Base-by-base conservation (phyloP, 108 stramenopile genomes). In the Cyclotella kingstonii region DNA sequence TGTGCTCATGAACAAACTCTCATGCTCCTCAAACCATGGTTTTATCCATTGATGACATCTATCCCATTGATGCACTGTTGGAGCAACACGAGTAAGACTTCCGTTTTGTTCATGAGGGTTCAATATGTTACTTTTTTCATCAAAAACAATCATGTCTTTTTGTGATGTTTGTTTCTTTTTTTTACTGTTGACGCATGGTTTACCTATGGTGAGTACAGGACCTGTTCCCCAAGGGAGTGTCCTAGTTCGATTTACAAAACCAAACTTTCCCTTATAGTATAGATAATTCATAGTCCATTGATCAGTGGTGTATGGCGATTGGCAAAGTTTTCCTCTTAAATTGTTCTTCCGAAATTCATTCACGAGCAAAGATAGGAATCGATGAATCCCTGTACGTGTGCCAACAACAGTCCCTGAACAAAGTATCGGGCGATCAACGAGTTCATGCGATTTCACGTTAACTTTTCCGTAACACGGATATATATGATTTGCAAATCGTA, bases 281-380 rank as follows among this genome's bases (percentile, higher is more conserved):
- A 90, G 56, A 57, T 85, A 84, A 45, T 90, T 90, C 75, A 87
- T 86, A 22, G 86, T 87, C 63, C 77, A 76, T 66, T 90, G 89
- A 63, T 90, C 89, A 22, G 81, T 74, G 27, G 72, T 84, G 17
- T 46, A 18, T 18, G 68, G 79, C 14, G 80, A 79, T 19, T 80
- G 73, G 51, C 83, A 84, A 34, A 85, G 56, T 25, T 72, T 62
- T 43, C 68, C 49, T 12, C 30, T 40, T 17, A 58, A 74, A 10
- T 54, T 62, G 28, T 80, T 80, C 71, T 55, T 55, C 4, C 39
- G 50, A 33, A 90, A 85, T 76, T 90, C 89, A n/a, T 76, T 58
- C 48, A 84, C 66, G 59, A 90, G 81, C 4, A 73, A 68, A 5
- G 81, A 59, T 0, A 90, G 54, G 57, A 87, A 90, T 12, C 79